These are phyloP conservation scores for Ciborinia camelliae DNA, from an alignment of 2,329 filamentous ascomycete genomes.

Conservation along the genomic window DNA sequence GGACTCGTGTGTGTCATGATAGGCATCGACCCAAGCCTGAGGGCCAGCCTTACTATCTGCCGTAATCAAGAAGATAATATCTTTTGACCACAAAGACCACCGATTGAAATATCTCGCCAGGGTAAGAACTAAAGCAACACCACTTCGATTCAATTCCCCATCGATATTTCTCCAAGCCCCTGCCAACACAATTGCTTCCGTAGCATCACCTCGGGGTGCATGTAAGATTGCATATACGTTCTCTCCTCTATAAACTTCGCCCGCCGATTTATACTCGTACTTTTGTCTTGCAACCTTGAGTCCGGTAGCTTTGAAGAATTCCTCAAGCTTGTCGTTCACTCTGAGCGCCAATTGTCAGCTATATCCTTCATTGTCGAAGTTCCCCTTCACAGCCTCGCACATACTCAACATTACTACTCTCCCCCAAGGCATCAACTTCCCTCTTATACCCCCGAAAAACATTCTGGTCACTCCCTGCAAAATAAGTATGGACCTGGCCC, in stretches of 20 bases:
- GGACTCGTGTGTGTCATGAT: constrained; percentile 83
- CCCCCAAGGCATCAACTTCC: constrained; percentile 66
- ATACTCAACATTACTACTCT: constrained; percentile 52
- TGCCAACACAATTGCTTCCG: constrained; percentile 91
- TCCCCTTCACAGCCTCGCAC: constrained; percentile 24
- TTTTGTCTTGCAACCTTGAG: constrained; percentile 85
- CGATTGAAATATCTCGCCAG: constrained; percentile 92
- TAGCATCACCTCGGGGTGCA: constrained; percentile 91
- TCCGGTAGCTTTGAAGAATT: constrained; percentile 73
- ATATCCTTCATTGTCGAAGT: constrained; percentile 37
- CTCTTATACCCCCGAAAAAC: constrained; percentile 86
- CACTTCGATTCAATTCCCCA: constrained; percentile 76
- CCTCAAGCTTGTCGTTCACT: constrained; percentile 68
- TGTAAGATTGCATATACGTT: constrained; percentile 94
- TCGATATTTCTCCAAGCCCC: constrained; percentile 84
- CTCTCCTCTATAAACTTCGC: constrained; percentile 70
- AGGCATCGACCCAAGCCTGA: constrained; percentile 96
- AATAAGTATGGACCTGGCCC: constrained; percentile 97
- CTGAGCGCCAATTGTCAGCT: constrained; percentile 37
- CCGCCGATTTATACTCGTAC: constrained; percentile 79
- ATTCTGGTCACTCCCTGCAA: constrained; percentile 92
- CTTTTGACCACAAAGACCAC: constrained; percentile 98
- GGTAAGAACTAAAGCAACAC: constrained; percentile 80
- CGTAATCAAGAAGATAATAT: constrained; percentile 88
- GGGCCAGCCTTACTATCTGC: constrained; percentile 86